Conservation (phyloP, 1,284 basidiomycete genomes). For the Microbotryum silenes-acaulis region DNA sequence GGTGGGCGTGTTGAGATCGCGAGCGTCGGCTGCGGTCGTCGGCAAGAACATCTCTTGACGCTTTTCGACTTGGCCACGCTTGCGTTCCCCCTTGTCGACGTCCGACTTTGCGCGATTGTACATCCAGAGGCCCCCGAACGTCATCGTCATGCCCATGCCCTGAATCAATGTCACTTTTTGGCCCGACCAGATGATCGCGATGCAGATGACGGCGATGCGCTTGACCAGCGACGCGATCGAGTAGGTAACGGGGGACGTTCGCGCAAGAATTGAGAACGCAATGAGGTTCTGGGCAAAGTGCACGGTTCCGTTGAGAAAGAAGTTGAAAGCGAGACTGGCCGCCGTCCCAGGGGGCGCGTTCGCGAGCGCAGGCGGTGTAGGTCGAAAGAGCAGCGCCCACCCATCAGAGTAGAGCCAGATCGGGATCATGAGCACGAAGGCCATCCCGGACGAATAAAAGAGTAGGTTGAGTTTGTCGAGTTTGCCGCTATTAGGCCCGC, state of each 20-base stretch:
- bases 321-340: slow-evolving; percentile 51
- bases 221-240: slow-evolving; percentile 97
- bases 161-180: slow-evolving; percentile 80
- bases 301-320: slow-evolving; percentile 86
- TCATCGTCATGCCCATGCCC: slow-evolving; percentile 75
- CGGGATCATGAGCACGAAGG: slow-evolving; percentile 88
- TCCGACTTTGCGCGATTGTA: slow-evolving; percentile 91
- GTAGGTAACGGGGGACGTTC: slow-evolving; percentile 96
- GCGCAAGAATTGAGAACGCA: slow-evolving; percentile 89
- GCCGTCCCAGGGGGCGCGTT: slow-evolving; percentile 9
- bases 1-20: background rate
- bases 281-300: slow-evolving; percentile 97
- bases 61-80: slow-evolving; percentile 74
- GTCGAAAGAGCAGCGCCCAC: slow-evolving; percentile 51
- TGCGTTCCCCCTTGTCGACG: slow-evolving; percentile 86
- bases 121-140: slow-evolving; percentile 86
- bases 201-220: slow-evolving; percentile 94
- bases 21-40: slow-evolving; percentile 44
- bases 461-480: slow-evolving; percentile 96
- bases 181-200: slow-evolving; percentile 94
- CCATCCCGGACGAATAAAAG: slow-evolving; percentile 89
- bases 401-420: slow-evolving; percentile 85
- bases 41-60: slow-evolving; percentile 64
- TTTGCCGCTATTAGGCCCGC: slow-evolving; percentile 43
- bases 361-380: slow-evolving; percentile 36